phyloP scores from a whole-genome alignment of 257 asterid genomes.

The Nicotiana sylvestris region DNA sequence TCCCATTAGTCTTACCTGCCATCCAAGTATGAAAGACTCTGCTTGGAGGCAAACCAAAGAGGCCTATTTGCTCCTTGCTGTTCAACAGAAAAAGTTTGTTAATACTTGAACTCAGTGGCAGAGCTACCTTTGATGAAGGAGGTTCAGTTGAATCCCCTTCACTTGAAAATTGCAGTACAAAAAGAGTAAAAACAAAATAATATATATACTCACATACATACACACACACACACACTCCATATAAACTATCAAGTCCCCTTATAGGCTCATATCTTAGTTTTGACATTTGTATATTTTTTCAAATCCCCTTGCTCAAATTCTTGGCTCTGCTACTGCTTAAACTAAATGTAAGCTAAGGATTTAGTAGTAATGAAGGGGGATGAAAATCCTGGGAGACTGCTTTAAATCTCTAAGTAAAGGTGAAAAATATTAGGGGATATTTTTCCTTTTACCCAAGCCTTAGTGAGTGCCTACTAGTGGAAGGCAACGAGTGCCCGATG shows the following conservation, averaged over 20 bases:
- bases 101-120: background rate
- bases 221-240: too few relatives aligned
- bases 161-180: too few relatives aligned
- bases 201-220: too few relatives aligned
- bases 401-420: background rate
- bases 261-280: too few relatives aligned
- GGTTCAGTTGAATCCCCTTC: too few relatives aligned
- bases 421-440: background rate
- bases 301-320: too few relatives aligned
- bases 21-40: slow-evolving; percentile 79
- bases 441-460: background rate
- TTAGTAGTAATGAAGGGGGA: background rate
- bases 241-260: too few relatives aligned
- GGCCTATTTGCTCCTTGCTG: slow-evolving; percentile 85
- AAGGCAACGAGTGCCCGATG: background rate
- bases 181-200: too few relatives aligned
- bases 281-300: too few relatives aligned
- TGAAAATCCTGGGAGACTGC: background rate
- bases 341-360: background rate
- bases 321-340: background rate
- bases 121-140: too few relatives aligned
- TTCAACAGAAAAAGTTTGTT: slow-evolving; percentile 8
- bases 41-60: slow-evolving; percentile 85
- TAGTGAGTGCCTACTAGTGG: too few relatives aligned
- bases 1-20: slow-evolving; percentile 47